These are phyloP conservation scores for Schizothecium vesticola DNA, from an alignment of 495 filamentous ascomycete species.

Conservation along the genomic window DNA sequence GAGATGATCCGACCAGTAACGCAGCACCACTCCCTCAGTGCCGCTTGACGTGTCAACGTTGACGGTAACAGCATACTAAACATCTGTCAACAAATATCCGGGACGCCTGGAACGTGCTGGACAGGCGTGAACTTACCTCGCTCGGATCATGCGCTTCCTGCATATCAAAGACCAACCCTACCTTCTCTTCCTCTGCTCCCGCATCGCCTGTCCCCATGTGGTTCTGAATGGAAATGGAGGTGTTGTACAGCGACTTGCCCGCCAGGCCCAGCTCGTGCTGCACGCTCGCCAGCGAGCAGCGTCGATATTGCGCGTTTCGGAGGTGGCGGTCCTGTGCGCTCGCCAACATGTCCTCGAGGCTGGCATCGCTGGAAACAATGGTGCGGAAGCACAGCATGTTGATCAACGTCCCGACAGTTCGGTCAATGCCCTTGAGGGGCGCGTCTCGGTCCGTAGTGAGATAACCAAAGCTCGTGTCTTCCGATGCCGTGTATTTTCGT, in stretches of 20 bases:
- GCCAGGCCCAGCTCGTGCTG: slow-evolving; percentile 51
- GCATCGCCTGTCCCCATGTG: slow-evolving; percentile 1
- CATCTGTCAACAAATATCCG: no score
- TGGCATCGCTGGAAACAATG: slow-evolving; percentile 16
- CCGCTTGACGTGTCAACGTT: slow-evolving; percentile 51
- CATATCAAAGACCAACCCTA: slow-evolving; percentile 18
- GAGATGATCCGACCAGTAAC: slow-evolving; percentile 51
- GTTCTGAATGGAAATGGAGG: slow-evolving; percentile 43
- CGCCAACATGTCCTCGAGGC: slow-evolving; percentile 38
- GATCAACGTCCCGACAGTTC: slow-evolving; percentile 49
- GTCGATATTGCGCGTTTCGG: slow-evolving; percentile 44
- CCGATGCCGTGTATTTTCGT: slow-evolving; percentile 25
- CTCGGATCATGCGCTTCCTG: slow-evolving; percentile 23
- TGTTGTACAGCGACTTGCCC: slow-evolving; percentile 52
- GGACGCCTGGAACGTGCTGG: no score
- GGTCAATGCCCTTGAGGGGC: slow-evolving; percentile 38
- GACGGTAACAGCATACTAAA: slow-evolving; percentile 44
- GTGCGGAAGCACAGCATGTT: slow-evolving; percentile 55
- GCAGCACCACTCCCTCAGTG: slow-evolving; percentile 45
- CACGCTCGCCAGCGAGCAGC: slow-evolving; percentile 49
- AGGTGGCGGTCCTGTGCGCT: slow-evolving; percentile 48
- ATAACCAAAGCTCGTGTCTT: slow-evolving; percentile 49
- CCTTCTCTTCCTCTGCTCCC: not conserved
- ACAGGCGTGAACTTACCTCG: slow-evolving; percentile 3
- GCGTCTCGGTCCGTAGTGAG: slow-evolving; percentile 48